Conservation (phyloP, 371 early-diverging fungal genomes). For the Mortierella sp. region DNA sequence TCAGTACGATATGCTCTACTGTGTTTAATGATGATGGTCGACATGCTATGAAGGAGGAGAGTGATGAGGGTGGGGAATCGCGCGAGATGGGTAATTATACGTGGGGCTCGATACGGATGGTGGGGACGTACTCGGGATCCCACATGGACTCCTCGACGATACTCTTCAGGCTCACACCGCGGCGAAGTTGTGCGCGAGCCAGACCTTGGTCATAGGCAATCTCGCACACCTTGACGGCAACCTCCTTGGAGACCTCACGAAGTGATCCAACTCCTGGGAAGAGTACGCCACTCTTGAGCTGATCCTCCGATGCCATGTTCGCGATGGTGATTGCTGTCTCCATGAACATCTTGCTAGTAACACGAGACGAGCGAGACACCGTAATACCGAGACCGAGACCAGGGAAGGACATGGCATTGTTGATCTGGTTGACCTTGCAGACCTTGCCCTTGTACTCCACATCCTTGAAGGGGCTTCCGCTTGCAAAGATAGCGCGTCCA, state of each 20-base stretch:
- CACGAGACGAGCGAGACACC: conserved; percentile 64
- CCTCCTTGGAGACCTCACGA: conserved; percentile 63
- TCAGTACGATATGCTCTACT: no score
- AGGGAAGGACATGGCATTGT: conserved; percentile 71
- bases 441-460: conserved; percentile 58
- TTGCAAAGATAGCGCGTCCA: conserved; percentile 72
- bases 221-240: conserved; percentile 70
- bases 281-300: conserved; percentile 67
- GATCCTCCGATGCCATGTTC: conserved; percentile 65
- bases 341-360: conserved; percentile 69
- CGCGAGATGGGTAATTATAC: no score
- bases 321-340: conserved; percentile 71
- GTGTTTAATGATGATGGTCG: conserved; percentile 2
- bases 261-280: conserved; percentile 67
- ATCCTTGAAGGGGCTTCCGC: conserved; percentile 69
- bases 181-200: conserved; percentile 59
- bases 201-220: conserved; percentile 68
- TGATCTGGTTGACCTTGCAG: conserved; percentile 70
- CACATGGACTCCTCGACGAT: conserved; percentile 65
- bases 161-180: conserved; percentile 61
- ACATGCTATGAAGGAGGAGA: not conserved
- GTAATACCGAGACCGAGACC: conserved; percentile 71
- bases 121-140: conserved; percentile 68
- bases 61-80: no score
- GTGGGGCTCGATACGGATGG: conserved; percentile 57